Base-by-base conservation (phyloP, 2,329 filamentous ascomycete species). In the Endoconidiophora laricicola region DNA sequence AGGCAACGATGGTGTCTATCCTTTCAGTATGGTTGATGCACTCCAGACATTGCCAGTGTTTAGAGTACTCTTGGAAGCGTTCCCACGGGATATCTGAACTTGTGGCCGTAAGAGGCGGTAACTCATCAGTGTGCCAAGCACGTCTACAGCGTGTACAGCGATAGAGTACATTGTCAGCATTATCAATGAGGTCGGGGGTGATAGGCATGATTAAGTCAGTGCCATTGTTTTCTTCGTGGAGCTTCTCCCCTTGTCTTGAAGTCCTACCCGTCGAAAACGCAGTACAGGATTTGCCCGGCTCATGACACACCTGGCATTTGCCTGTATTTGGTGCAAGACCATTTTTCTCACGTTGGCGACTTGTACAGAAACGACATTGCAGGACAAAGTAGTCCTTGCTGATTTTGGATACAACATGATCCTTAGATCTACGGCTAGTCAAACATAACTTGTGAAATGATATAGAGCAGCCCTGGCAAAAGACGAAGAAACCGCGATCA, bases 371-470 rank as follows among this genome's bases (percentile, higher is more conserved):
- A 56, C 79, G 81, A 65, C 91, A 98, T 61, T 98, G 91, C 38
- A 98, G 67, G 14, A 98, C 80, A 57, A 94, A 96, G 37, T 81
- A 65, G 2, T 81, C 78, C 1, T 81, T 69, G 2, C 71, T 79
- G 48, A 95, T 65, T 62, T 96, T 98, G 22, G 87, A 96, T 7
- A 86, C 86, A 36, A 91, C 67, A 61, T 96, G 91, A n/a, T 94
- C 86, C 54, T 91, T 75, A 10, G 63, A 69, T 47, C 73, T 75
- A 46, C 91, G 77, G 45, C 72, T 69, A 1, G 90, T 87, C 24
- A 98, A 70, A 60, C 91, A 98, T 39, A 66, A 67, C 62, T 84
- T 86, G 64, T 98, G 91, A 57, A 86, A 94, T 0, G 83, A 73
- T 44, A 81, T 70, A 2, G 81, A 86, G 61, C 91, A 98, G 26